A percentile compares a stretch with the other conserved stretches of the same genome.
Evolutionary conservation across 192 early-diverging fungal genomes (phyloP).

Genomic region (Dimargaris xerosporica): DNA sequence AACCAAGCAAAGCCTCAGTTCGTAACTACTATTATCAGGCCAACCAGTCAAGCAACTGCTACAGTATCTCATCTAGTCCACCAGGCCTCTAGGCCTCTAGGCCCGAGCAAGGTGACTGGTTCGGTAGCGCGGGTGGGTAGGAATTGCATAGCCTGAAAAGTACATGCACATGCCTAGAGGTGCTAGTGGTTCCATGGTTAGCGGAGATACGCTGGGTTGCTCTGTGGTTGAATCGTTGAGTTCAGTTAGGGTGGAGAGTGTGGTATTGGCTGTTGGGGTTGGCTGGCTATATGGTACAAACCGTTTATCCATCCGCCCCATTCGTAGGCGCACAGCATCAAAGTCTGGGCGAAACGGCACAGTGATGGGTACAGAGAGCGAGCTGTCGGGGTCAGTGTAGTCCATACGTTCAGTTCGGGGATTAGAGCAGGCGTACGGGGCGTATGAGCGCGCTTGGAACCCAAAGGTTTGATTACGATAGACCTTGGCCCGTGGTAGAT

Average conservation of each 20-base stretch:
- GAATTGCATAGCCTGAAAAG: no score
- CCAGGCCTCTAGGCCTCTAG: no score
- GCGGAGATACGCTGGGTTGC: not conserved
- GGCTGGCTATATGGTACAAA: not conserved
- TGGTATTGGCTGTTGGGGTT: not conserved
- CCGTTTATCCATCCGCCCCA: not conserved
- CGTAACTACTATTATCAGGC: no score
- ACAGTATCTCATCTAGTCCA: no score
- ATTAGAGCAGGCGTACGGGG: not conserved
- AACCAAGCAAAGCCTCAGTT: no score
- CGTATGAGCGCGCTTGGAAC: not conserved
- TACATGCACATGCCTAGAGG: not conserved
- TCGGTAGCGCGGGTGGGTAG: no score
- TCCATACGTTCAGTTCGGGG: not conserved
- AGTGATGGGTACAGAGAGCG: not conserved
- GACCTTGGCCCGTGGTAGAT: not conserved
- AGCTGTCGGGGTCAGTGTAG: not conserved
- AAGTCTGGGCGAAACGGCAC: not conserved
- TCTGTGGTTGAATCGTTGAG: not conserved
- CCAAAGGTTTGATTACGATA: not conserved
- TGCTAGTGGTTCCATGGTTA: slow-evolving; percentile 1
- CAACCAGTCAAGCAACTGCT: no score
- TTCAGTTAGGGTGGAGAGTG: not conserved
- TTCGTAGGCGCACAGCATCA: not conserved
- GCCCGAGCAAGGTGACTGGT: no score